Evolutionary conservation across 768 basidiomycete genomes (phyloP).

Genomic region (Suillus spraguei): DNA sequence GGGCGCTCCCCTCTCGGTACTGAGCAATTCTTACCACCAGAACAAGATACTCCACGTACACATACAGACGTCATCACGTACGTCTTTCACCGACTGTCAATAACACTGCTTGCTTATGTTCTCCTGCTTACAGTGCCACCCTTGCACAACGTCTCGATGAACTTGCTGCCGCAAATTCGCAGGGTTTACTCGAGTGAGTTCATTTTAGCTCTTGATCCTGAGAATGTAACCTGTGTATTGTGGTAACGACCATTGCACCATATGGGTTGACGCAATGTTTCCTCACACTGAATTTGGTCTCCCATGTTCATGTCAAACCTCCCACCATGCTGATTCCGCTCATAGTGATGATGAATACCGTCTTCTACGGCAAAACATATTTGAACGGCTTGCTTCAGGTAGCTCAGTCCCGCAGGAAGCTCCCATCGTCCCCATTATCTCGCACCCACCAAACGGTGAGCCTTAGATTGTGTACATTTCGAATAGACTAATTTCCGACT

Average conservation of each 20-base stretch:
- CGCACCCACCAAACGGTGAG: slow-evolving; percentile 26
- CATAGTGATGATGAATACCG: slow-evolving; percentile 85
- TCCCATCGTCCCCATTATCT: slow-evolving; percentile 59
- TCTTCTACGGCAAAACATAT: slow-evolving; percentile 79
- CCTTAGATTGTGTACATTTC: neutral
- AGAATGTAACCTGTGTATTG: neutral
- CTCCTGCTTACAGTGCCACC: slow-evolving; percentile 51
- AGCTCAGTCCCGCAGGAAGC: slow-evolving; percentile 61
- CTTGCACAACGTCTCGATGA: slow-evolving; percentile 83
- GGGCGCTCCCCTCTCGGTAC: slow-evolving; percentile 31
- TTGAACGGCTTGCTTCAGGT: slow-evolving; percentile 72
- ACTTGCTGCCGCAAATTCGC: slow-evolving; percentile 75
- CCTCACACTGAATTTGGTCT: neutral
- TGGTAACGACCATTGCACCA: neutral
- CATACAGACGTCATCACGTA: slow-evolving; percentile 60
- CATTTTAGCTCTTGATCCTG: slow-evolving; percentile 4
- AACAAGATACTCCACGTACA: slow-evolving; percentile 27
- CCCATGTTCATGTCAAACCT: neutral
- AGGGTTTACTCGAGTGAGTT: slow-evolving; percentile 75
- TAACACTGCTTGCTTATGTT: slow-evolving; percentile 16
- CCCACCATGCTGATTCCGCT: slow-evolving; percentile 6
- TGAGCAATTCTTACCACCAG: slow-evolving; percentile 16
- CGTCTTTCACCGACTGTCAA: slow-evolving; percentile 25
- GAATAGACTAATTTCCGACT: slow-evolving; percentile 14
- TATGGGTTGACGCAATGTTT: neutral